Evolutionary conservation across 345 rosid species (phyloP).

Genomic region (Erucastrum elatum): DNA sequence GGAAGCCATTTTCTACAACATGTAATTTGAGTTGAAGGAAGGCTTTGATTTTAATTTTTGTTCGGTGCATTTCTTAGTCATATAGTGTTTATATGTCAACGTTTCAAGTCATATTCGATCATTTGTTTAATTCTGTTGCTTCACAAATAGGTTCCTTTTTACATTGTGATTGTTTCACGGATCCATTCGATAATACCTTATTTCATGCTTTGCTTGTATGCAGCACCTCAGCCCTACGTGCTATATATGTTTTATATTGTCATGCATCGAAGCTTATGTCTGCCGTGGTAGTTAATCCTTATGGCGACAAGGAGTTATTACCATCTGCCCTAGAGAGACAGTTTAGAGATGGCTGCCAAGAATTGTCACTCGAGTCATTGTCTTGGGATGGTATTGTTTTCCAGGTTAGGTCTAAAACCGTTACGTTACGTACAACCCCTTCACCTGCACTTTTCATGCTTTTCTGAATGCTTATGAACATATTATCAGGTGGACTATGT

Average conservation of each 20-base stretch:
- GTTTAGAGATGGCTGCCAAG: constrained; percentile 81
- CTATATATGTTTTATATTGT: constrained; percentile 65
- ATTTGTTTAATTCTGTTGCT: constrained; percentile 2
- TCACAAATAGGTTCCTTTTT: constrained; percentile 7
- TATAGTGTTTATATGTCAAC: constrained; percentile 12
- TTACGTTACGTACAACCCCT: constrained; percentile 10
- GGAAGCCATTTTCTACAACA: not conserved
- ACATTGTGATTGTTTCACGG: not conserved
- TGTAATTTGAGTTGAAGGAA: constrained; percentile 16
- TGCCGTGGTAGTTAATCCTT: constrained; percentile 75
- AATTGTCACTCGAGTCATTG: constrained; percentile 56
- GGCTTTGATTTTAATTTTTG: not conserved
- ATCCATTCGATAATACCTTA: not conserved
- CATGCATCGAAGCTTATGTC: constrained; percentile 52
- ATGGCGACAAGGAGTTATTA: constrained; percentile 61
- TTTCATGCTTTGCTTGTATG: constrained; percentile 28
- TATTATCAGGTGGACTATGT: constrained; percentile 77
- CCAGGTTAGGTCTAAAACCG: constrained; percentile 52
- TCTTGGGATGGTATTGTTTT: constrained; percentile 47
- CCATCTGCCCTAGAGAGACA: constrained; percentile 75
- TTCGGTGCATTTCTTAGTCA: constrained; percentile 5
- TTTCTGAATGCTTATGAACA: constrained; percentile 38
- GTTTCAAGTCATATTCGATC: constrained; percentile 1
- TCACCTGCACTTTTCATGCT: constrained; percentile 25
- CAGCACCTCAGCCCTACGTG: constrained; percentile 80